A percentile compares a stretch with the other conserved stretches of the same genome.
Conservation (phyloP, 2,329 filamentous ascomycete genomes). For the Blastomyces parvus region DNA sequence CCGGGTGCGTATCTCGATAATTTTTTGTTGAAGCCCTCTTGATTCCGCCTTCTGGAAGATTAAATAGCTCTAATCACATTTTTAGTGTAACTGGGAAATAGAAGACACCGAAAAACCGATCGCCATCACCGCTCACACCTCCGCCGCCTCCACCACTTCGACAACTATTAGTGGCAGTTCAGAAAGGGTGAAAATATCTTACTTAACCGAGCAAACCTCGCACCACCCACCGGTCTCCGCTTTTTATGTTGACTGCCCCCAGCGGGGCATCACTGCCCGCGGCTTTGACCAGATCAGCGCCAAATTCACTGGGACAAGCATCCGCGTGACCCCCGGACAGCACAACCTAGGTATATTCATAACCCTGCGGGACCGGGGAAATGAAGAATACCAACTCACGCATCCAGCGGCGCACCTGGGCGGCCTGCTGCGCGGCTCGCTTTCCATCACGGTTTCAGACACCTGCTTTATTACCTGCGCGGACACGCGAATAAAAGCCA, state of each 20-base stretch:
- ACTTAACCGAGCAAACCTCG: slow-evolving; percentile 93
- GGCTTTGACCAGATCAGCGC: slow-evolving; percentile 95
- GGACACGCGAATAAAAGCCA: slow-evolving; percentile 83
- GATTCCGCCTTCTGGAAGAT: not conserved
- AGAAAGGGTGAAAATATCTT: slow-evolving; percentile 67
- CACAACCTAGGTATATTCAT: slow-evolving; percentile 97
- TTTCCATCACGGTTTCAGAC: slow-evolving; percentile 85
- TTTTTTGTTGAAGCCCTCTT: not conserved
- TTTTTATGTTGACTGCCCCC: slow-evolving; percentile 85
- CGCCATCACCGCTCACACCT: slow-evolving; percentile 14
- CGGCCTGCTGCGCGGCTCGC: slow-evolving; percentile 73
- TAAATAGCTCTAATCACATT: slow-evolving; percentile 16
- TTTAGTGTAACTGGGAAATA: slow-evolving; percentile 88
- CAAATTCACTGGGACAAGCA: slow-evolving; percentile 92
- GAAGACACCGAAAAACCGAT: slow-evolving; percentile 66
- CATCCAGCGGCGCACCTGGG: slow-evolving; percentile 91
- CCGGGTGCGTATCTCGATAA: slow-evolving; percentile 49
- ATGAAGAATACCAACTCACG: slow-evolving; percentile 90
- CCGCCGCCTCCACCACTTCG: slow-evolving; percentile 15
- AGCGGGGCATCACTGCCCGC: slow-evolving; percentile 75
- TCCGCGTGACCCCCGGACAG: slow-evolving; percentile 82
- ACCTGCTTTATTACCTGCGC: slow-evolving; percentile 79
- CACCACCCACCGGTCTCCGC: slow-evolving; percentile 96
- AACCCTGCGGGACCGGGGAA: slow-evolving; percentile 64
- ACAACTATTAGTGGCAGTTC: slow-evolving; percentile 25